These are phyloP conservation scores for Fusarium armeniacum DNA, from an alignment of 2,329 filamentous ascomycete genomes.

Conservation along the genomic window DNA sequence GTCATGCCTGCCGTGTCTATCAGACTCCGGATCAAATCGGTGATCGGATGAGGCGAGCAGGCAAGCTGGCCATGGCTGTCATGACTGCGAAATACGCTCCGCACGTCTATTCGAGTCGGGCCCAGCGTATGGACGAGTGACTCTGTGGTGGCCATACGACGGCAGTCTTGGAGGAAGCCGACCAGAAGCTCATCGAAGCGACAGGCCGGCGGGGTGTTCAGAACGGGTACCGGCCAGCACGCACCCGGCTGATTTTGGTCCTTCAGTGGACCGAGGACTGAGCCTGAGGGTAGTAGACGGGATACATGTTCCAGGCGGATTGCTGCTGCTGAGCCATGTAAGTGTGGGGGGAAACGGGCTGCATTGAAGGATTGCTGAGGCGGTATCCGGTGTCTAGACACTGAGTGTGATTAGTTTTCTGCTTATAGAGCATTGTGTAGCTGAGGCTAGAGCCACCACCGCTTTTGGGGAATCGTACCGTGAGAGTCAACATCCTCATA, in stretches of 20 bases:
- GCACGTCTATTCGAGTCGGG: constrained; percentile 53
- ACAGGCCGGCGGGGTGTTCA: constrained; percentile 50
- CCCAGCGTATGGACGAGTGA: constrained; percentile 52
- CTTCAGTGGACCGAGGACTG: constrained; percentile 54
- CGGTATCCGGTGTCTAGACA: constrained; percentile 53
- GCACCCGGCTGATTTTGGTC: constrained; percentile 43
- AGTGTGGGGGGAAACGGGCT: constrained; percentile 39
- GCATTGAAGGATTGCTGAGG: constrained; percentile 49
- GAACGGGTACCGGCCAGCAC: constrained; percentile 54
- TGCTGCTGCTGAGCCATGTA: constrained; percentile 52
- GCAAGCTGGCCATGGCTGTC: constrained; percentile 40
- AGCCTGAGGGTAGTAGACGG: constrained; percentile 53
- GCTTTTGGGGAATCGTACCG: constrained; percentile 45
- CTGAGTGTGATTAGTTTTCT: constrained; percentile 51
- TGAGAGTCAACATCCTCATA: constrained; percentile 56
- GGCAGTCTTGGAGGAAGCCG: constrained; percentile 56
- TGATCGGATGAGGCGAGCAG: constrained; percentile 50
- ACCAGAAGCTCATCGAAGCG: constrained; percentile 55
- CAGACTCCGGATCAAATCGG: constrained; percentile 51
- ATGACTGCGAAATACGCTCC: constrained; percentile 52
- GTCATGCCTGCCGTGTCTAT: constrained; percentile 50
- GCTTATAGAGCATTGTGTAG: constrained; percentile 1
- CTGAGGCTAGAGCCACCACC: neutral
- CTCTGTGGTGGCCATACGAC: constrained; percentile 50
- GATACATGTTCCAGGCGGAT: constrained; percentile 54